Conservation (phyloP, 75 land plant species). For the Adiantum capillusveneris region DNA sequence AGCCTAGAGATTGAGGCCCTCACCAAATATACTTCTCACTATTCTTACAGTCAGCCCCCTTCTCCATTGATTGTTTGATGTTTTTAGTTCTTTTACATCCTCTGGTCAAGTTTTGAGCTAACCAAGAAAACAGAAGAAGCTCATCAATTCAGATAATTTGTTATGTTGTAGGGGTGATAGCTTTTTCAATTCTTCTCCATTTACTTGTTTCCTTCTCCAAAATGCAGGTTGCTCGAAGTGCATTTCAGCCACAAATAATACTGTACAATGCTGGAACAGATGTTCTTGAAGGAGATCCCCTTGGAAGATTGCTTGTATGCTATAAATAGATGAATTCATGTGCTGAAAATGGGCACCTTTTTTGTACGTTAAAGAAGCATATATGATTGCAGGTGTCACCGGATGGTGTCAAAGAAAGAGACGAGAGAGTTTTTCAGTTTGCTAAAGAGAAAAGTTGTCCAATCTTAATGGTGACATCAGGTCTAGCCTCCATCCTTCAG, state of each 20-base stretch:
- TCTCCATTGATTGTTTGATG: too few relatives aligned
- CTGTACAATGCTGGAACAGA: conserved; percentile 98
- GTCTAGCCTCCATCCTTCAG: conserved; percentile 20
- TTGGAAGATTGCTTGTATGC: conserved; percentile 72
- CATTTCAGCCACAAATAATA: conserved; percentile 73
- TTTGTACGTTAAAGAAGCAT: neutral
- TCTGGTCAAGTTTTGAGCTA: too few relatives aligned
- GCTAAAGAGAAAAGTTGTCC: conserved; percentile 65
- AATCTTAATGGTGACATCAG: conserved; percentile 93
- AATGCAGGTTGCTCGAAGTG: conserved; percentile 44
- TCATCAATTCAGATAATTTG: neutral
- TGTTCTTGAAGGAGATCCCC: conserved; percentile 91
- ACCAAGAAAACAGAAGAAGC: too few relatives aligned
- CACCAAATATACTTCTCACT: too few relatives aligned
- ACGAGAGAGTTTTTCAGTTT: conserved; percentile 82
- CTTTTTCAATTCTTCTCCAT: neutral
- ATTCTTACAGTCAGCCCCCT: too few relatives aligned
- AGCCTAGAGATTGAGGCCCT: too few relatives aligned
- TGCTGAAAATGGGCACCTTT: neutral
- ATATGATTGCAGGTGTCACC: conserved; percentile 25
- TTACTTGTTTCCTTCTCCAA: neutral
- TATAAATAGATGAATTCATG: neutral
- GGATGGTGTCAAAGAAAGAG: conserved; percentile 48
- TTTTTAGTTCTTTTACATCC: too few relatives aligned
- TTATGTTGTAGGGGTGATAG: neutral